Evolutionary conservation across 2,329 filamentous ascomycete species (phyloP), one percentile per base, ranked within the genome.

Genomic region (Fusarium liriodendri): DNA sequence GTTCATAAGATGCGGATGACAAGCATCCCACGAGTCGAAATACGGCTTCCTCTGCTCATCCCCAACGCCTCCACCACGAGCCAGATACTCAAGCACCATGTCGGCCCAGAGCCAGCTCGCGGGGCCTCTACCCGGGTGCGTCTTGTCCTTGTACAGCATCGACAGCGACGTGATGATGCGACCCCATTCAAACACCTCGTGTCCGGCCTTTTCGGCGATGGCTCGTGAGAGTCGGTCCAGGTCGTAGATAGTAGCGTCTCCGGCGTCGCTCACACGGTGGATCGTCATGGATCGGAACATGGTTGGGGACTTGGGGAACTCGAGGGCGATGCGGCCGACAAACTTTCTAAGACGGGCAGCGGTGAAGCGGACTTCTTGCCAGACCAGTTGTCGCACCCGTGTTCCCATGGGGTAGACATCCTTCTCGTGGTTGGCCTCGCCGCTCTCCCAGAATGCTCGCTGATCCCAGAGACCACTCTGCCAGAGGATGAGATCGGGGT

Each of bases 71-170:
- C 70, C 73, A 5, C 59, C 50, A 4, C 73, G 58, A 7, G 73
- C 73, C 11, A 75, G 72, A 25, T 75, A 75, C 52, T 75, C 73
- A 4, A 75, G 70, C 16, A 75, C 62, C 73, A 75, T 75, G 7
- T 75, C 72, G 0, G 70, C 73, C 73, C 73, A 75, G 16, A 75
- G 72, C 73, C 73, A 75, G 58, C 73, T 75, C n/a, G 72, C 73
- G 7, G 72, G 66, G 1, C 73, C 73, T 35, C 59, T 72, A 9
- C 72, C 73, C 1, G 72, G 68, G 8, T 75, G 72, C 27, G 72
- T 75, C 66, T 73, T 59, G n/a, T 75, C 72, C 54, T 75, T 75
- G 52, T 75, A 75, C 54, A 75, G 58, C 72, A 75, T 75, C 14
- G 72, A 70, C 7, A 75, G 60, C 18, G 69, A 72, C 0, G 45